Conservation (phyloP, 148 eudicot species). For the Rhododendron vialii region DNA sequence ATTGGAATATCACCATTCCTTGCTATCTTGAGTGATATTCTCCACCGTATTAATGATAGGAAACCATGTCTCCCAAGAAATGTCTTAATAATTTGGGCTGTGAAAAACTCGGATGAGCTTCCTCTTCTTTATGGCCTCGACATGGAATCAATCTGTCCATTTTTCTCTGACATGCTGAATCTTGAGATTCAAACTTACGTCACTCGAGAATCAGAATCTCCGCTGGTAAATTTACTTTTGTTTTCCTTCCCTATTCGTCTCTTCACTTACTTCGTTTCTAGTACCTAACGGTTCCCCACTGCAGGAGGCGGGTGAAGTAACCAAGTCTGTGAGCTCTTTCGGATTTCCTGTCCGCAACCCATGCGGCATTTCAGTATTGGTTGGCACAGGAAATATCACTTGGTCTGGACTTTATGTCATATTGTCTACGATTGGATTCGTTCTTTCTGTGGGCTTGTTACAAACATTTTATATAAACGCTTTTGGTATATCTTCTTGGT, state of each 20-base stretch:
- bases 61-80: slow-evolving; percentile 61
- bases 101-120: slow-evolving; percentile 63
- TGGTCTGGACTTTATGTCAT: slow-evolving; percentile 70
- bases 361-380: slow-evolving; percentile 58
- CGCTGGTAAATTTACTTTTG: slow-evolving; percentile 34
- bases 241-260: background rate
- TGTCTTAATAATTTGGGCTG: slow-evolving; percentile 67
- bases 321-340: slow-evolving; percentile 25
- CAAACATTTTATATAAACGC: slow-evolving; percentile 61
- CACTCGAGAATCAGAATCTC: slow-evolving; percentile 68
- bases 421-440: slow-evolving; percentile 58
- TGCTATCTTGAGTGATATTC: slow-evolving; percentile 68
- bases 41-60: slow-evolving; percentile 52
- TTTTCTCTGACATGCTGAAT: slow-evolving; percentile 45
- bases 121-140: slow-evolving; percentile 60
- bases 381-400: slow-evolving; percentile 69
- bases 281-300: background rate
- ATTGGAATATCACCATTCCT: slow-evolving; percentile 87
- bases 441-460: slow-evolving; percentile 44
- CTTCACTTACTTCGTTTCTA: background rate
- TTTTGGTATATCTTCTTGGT: slow-evolving; percentile 41
- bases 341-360: slow-evolving; percentile 28
- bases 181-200: slow-evolving; percentile 74
- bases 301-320: slow-evolving; percentile 69
- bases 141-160: slow-evolving; percentile 53